Evolutionary conservation across 768 basidiomycete species (phyloP), one percentile per base, ranked within the genome.

Genomic region (Coprinellus micaceus): DNA sequence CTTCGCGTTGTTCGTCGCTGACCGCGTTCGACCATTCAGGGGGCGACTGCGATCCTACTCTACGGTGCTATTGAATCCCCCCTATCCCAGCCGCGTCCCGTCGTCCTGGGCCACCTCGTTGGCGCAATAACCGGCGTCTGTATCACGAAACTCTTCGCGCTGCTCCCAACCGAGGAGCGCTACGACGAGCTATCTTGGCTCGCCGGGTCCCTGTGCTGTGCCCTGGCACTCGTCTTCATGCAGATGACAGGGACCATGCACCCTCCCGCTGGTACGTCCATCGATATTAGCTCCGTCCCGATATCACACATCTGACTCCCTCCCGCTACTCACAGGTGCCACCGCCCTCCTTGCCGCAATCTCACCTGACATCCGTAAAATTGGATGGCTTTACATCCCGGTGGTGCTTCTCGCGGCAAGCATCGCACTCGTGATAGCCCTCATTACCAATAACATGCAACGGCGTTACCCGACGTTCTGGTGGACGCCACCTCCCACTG

Each of bases 301-400:
- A 22, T 12, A 46, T 21, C 43, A 25, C 21, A 10, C 6, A 36
- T 54, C 13, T 43, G 40, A 24, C 26, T 44, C 15, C 11, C 25
- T 44, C 37, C 2, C 37, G 22, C 12, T 46, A 13, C 13, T 45
- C 48, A 3, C 57, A 77, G 75, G 82, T 55, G 82, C 80, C n/a
- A 82, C 81, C 1, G 80, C 82, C 21, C 69, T 83, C 30, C 68
- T 83, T 10, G 75, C 80, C 19, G 72, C 77, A 2, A 64, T 78
- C 25, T 76, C 74, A 61, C 57, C 68, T 13, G 70, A 78, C 15
- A 65, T 80, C 17, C 64, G 77, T 17, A 59, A 66, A n/a, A 63
- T 82, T 44, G 77, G 75, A 12, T 82, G 81, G 82, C 78, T 81
- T 60, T 78, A 80, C 56, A 68, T 84, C 12, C 80, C 80, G 13